These are phyloP conservation scores for Silene latifolia DNA, from an alignment of 148 eudicot genomes.

Conservation along the genomic window DNA sequence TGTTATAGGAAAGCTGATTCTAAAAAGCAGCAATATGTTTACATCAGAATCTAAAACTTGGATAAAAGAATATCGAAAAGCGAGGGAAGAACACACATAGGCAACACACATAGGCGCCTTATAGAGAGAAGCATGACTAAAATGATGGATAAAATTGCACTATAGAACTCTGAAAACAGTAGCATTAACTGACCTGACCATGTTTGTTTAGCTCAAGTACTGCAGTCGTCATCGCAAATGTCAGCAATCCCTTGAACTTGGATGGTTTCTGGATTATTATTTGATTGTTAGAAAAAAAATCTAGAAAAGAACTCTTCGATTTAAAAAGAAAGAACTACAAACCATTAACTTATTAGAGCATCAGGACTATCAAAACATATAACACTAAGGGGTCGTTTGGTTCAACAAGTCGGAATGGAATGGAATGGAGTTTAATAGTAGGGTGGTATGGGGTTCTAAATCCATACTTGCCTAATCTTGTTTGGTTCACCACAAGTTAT, in stretches of 20 bases:
- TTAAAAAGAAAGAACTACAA: neutral
- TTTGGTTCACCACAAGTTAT: too few species aligned
- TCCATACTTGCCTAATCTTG: too few species aligned
- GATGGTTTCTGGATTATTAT: conserved; percentile 53
- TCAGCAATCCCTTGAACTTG: conserved; percentile 53
- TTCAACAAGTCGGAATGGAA: too few species aligned
- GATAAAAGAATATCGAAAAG: neutral
- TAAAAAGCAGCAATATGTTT: neutral
- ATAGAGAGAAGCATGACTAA: neutral
- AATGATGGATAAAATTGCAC: neutral
- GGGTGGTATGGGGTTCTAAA: too few species aligned
- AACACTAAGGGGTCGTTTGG: too few species aligned
- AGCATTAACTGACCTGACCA: conserved; percentile 51
- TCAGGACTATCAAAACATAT: neutral
- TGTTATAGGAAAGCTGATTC: neutral
- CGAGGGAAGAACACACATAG: neutral
- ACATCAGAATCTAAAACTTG: neutral
- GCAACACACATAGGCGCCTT: neutral
- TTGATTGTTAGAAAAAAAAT: conserved; percentile 15
- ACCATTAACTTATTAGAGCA: neutral
- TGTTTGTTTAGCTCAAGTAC: conserved; percentile 38
- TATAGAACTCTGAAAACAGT: neutral
- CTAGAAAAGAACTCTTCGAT: conserved; percentile 1
- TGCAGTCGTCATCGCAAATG: conserved; percentile 50
- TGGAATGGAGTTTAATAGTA: too few species aligned